phyloP scores from a whole-genome alignment of 2,329 filamentous ascomycete species.

The Fusarium temperatum region DNA sequence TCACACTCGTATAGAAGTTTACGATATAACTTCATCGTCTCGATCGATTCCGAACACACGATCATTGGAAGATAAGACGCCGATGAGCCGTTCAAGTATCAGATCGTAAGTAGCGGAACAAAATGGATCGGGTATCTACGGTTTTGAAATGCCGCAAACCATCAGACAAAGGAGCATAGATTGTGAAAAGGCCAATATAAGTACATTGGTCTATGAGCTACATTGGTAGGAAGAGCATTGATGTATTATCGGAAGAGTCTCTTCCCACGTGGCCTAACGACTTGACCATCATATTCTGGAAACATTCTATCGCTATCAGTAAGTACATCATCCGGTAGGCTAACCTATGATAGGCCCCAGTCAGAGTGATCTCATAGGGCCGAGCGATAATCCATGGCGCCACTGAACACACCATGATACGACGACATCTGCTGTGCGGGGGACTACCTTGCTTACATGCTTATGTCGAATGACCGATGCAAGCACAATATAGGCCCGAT shows the following conservation, averaged over 20 bases:
- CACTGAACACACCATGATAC: not conserved
- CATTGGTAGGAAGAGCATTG: too few relatives aligned
- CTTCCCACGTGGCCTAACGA: not conserved
- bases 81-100: too few relatives aligned
- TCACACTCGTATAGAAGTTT: not conserved
- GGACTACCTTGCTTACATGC: not conserved
- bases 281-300: not conserved
- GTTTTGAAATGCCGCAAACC: too few relatives aligned
- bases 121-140: too few relatives aligned
- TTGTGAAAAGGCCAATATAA: too few relatives aligned
- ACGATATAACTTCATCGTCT: not conserved
- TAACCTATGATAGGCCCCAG: too few relatives aligned
- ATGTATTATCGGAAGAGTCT: not conserved
- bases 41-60: accelerated
- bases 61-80: not conserved
- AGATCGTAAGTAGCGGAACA: too few relatives aligned
- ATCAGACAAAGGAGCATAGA: too few relatives aligned
- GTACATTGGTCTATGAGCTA: too few relatives aligned
- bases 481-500: accelerated
- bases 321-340: not conserved
- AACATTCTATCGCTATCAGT: not conserved
- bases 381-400: too few relatives aligned
- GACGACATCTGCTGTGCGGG: not conserved
- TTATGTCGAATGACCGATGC: too few relatives aligned
- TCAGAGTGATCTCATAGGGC: accelerated